Base-by-base conservation (phyloP, 1,284 basidiomycete species). In the Phlebopus sp. region DNA sequence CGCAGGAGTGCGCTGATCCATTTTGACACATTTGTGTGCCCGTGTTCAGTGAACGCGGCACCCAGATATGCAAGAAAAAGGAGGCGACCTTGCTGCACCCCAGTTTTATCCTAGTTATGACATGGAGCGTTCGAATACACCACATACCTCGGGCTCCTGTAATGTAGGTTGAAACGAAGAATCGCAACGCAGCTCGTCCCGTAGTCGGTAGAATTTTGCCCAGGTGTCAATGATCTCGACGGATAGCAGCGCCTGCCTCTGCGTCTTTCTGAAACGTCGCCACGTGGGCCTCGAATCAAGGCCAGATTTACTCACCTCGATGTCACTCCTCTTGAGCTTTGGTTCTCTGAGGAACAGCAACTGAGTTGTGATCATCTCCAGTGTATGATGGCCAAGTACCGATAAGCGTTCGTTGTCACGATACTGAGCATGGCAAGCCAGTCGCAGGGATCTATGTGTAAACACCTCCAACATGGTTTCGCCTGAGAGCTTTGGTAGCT, bases 51-150 rank as follows among this genome's bases (percentile, higher is more conserved):
- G 58, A 74, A 84, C 25, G 85, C 72, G 25, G 79, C 86, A 31
- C 83, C 86, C 30, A 84, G 74, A 63, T 86, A 88, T 27, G 84
- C 78, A 54, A 77, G 66, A 60, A 89, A 85, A 29, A 87, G 66
- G 15, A 70, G 62, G 31, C 68, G 69, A 3, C 75, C 75, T 69
- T 86, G 81, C 85, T 88, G 48, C 35, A 46, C 19, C 23, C 39
- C 27, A 43, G 39, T 29, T 48, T 62, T 27, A 48, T 35, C 41
- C 25, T 38, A 53, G 50, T 40, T 58, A 53, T 38, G 51, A 51
- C 40, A 49, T 27, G 42, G 49, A 51, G 29, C 30, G 36, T 48
- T 47, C 34, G 29, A 42, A 54, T 47, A 51, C 49, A 55, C 44
- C 49, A 57, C 54, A 46, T 59, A 84, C 84, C 73, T 82, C 71